Percentiles rank a stretch among this genome's conserved stretches.
Evolutionary conservation across 1,284 basidiomycete species (phyloP).

Genomic region (Golubevia pallescens): DNA sequence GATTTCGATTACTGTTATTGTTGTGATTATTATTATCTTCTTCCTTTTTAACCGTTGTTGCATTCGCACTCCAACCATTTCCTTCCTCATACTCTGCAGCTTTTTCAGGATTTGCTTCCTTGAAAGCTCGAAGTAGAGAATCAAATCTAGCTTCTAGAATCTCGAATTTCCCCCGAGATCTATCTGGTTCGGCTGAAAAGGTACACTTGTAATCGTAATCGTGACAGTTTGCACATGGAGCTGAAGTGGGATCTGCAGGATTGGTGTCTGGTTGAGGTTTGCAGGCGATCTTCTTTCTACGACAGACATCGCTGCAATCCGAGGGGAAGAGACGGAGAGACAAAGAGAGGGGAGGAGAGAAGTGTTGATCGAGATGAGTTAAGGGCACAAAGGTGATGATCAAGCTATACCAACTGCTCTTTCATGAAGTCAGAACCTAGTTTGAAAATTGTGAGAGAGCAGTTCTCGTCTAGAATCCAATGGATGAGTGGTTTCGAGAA

Average conservation of each 20-base stretch:
- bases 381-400: too few relatives aligned
- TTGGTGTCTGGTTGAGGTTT: conserved; percentile 41
- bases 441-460: too few relatives aligned
- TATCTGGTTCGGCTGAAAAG: conserved; percentile 36
- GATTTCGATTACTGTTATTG: not conserved
- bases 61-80: conserved; percentile 31
- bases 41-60: conserved; percentile 16
- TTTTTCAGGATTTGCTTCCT: conserved; percentile 40
- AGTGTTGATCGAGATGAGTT: too few relatives aligned
- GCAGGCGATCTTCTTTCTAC: conserved; percentile 52
- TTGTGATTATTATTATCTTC: not conserved
- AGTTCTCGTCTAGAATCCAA: too few relatives aligned
- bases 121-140: conserved; percentile 39
- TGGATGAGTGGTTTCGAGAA: too few relatives aligned
- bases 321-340: too few relatives aligned
- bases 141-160: conserved; percentile 52
- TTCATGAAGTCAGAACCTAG: too few relatives aligned
- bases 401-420: too few relatives aligned
- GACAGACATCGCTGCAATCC: conserved; percentile 31
- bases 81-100: conserved; percentile 40
- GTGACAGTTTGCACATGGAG: conserved; percentile 22
- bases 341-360: too few relatives aligned
- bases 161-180: conserved; percentile 49
- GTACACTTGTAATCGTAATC: conserved; percentile 43
- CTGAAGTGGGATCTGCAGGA: conserved; percentile 38